Percentiles rank a stretch among this genome's conserved stretches.
phyloP scores from a whole-genome alignment of 106 monocot genomes.

The Gastrodia elata region DNA sequence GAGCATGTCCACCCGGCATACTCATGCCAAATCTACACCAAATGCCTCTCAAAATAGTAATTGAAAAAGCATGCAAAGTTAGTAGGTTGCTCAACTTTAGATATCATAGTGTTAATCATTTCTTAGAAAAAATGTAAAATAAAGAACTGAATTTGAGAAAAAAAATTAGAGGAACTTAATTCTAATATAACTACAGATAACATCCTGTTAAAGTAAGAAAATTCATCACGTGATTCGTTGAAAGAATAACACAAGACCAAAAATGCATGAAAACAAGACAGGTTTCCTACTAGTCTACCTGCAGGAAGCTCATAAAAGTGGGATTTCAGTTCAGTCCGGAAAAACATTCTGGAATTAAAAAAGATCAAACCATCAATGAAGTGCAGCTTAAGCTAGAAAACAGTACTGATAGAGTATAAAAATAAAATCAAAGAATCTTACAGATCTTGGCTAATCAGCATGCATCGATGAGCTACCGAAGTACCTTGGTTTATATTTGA shows the following conservation, averaged over 20 bases:
- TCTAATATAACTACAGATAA: background rate
- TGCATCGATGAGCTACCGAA: background rate
- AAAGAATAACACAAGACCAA: too few relatives aligned
- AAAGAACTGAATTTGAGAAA: background rate
- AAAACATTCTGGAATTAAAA: background rate
- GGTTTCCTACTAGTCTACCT: background rate
- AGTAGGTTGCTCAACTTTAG: background rate
- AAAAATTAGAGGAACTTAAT: background rate
- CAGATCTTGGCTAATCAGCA: background rate
- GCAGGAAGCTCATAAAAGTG: background rate
- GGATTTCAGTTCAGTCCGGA: background rate
- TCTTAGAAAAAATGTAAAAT: background rate
- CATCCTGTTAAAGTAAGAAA: background rate
- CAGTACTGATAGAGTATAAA: background rate
- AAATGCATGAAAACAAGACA: background rate
- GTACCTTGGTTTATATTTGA: background rate
- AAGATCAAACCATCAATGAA: background rate
- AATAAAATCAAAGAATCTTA: background rate
- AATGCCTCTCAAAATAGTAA: slow-evolving; percentile 11
- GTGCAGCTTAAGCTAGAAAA: background rate
- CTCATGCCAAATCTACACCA: slow-evolving; percentile 50
- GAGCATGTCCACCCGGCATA: slow-evolving; percentile 89
- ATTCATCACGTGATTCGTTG: too few relatives aligned
- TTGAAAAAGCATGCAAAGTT: background rate
- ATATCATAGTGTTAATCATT: background rate